Evolutionary conservation across 345 rosid genomes (phyloP).

Genomic region (Carallia brachiata): DNA sequence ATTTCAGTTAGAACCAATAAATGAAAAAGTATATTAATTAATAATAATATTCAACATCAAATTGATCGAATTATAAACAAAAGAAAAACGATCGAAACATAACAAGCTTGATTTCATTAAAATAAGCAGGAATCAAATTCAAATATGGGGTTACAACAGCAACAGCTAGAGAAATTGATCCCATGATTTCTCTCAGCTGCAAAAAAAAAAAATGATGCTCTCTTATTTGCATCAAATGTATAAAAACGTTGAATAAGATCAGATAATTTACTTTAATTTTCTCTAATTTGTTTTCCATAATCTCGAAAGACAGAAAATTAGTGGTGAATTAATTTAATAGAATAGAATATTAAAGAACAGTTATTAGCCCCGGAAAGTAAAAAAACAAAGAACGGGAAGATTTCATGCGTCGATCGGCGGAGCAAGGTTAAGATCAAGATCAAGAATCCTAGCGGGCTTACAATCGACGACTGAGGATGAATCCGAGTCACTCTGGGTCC

Average conservation of each 20-base stretch:
- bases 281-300: not conserved
- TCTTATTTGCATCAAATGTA: not conserved
- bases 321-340: too few relatives aligned
- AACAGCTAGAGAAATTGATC: not conserved
- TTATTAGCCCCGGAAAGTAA: slow-evolving; percentile 3
- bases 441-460: slow-evolving; percentile 30
- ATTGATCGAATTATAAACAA: too few relatives aligned
- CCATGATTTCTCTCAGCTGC: slow-evolving; percentile 4
- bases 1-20: too few relatives aligned
- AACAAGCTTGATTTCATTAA: not conserved
- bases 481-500: slow-evolving; percentile 43
- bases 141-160: slow-evolving; percentile 9
- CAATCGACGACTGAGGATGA: slow-evolving; percentile 41
- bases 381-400: not conserved
- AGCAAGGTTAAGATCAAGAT: slow-evolving; percentile 68
- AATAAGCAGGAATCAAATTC: not conserved
- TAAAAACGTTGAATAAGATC: not conserved
- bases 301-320: slow-evolving; percentile 7
- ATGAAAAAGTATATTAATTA: too few relatives aligned
- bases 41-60: too few relatives aligned
- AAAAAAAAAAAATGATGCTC: not conserved
- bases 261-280: too few relatives aligned
- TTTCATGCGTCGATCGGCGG: slow-evolving; percentile 60
- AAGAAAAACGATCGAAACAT: not conserved
- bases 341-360: not conserved